A percentile compares a stretch with the other conserved stretches of the same genome.
These are phyloP conservation scores for Akanthomyces dipterigenus DNA, from an alignment of 2,329 filamentous ascomycete species.

Conservation along the genomic window DNA sequence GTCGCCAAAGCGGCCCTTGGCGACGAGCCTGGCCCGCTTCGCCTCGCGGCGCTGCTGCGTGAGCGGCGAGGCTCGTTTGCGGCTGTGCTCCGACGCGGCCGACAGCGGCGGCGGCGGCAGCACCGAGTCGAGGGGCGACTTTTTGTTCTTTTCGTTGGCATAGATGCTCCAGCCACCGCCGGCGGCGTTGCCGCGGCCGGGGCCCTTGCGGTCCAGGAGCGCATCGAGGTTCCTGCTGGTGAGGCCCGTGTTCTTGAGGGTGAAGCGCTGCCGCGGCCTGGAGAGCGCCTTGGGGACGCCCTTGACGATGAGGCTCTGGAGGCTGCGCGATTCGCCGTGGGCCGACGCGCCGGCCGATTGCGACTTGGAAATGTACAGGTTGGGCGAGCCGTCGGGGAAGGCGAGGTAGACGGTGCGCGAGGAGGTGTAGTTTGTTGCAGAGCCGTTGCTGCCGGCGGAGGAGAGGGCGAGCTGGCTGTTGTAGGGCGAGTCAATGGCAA, in stretches of 20 bases:
- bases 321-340: constrained; percentile 50
- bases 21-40: constrained; percentile 56
- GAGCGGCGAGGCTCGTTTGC: constrained; percentile 22
- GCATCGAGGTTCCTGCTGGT: constrained; percentile 65
- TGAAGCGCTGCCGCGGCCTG: constrained; percentile 63
- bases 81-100: constrained; percentile 20
- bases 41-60: constrained; percentile 26
- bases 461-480: constrained; percentile 49
- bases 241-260: constrained; percentile 60
- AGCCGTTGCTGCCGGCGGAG: constrained; percentile 23
- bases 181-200: constrained; percentile 62
- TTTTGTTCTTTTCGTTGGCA: constrained; percentile 51
- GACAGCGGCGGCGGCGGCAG: constrained; percentile 43
- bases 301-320: constrained; percentile 66
- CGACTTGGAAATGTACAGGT: constrained; percentile 59
- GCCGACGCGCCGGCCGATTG: constrained; percentile 35
- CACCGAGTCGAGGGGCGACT: constrained; percentile 48
- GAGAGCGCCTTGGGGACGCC: constrained; percentile 80
- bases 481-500: constrained; percentile 76
- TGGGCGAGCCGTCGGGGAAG: constrained; percentile 73
- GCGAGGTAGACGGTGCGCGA: constrained; percentile 71
- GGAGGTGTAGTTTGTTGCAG: constrained; percentile 47
- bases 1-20: constrained; percentile 64
- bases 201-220: constrained; percentile 61
- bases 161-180: constrained; percentile 78